These are phyloP conservation scores for Diddensiella santjacobensis DNA, from an alignment of 805 yeast genomes.

Conservation along the genomic window DNA sequence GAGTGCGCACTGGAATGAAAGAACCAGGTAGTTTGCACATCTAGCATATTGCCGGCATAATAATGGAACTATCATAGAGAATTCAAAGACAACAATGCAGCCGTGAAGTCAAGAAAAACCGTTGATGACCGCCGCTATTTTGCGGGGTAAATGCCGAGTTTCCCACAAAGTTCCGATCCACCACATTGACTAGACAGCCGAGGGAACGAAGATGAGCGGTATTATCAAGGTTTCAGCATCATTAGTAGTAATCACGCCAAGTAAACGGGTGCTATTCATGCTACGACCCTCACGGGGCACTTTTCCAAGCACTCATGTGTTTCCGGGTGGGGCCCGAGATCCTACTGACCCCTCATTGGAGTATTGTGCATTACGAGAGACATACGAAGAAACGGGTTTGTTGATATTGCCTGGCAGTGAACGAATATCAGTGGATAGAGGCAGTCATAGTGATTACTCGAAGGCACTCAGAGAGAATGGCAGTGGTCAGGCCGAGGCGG, in stretches of 20 bases:
- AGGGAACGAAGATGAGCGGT: too few species aligned
- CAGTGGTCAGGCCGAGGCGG: constrained; percentile 12
- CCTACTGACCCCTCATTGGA: constrained; percentile 23
- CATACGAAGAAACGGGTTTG: constrained; percentile 34
- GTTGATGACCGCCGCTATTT: too few species aligned
- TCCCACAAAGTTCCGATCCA: too few species aligned
- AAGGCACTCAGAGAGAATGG: constrained; percentile 9
- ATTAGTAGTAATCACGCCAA: constrained; percentile 23
- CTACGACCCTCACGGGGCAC: constrained; percentile 29
- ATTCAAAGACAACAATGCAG: too few species aligned
- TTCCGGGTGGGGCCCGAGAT: constrained; percentile 34
- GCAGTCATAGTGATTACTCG: neutral
- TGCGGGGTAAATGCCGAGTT: too few species aligned
- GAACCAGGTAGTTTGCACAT: too few species aligned
- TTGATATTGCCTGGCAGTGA: constrained; percentile 23
- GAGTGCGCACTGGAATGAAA: too few species aligned
- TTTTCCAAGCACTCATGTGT: constrained; percentile 30
- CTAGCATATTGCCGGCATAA: too few species aligned
- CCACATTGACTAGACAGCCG: too few species aligned
- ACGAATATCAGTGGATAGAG: constrained; percentile 5
- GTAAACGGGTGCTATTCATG: constrained; percentile 27
- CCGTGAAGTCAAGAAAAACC: too few species aligned
- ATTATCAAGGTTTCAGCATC: constrained; percentile 24
- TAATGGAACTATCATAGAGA: too few species aligned
- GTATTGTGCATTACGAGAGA: constrained; percentile 32